Conservation (phyloP, 2,329 filamentous ascomycete genomes). For the Helicocarpus griseus region DNA sequence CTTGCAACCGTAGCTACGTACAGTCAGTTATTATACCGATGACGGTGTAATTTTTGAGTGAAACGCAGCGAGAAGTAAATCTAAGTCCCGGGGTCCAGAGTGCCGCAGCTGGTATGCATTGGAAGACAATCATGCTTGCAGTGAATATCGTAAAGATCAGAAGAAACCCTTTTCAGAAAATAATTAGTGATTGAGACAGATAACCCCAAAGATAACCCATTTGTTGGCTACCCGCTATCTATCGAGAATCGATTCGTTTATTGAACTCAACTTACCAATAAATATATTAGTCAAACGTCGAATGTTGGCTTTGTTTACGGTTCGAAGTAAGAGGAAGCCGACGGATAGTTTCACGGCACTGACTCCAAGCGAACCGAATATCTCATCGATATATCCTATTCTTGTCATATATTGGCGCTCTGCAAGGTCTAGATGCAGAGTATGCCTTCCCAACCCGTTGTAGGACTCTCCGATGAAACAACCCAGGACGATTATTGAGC, state of each 20-base stretch:
- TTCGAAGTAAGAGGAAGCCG: constrained; percentile 36
- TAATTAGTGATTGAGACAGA: neutral
- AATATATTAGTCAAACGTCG: constrained; percentile 33
- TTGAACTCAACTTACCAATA: constrained; percentile 27
- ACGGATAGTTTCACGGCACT: constrained; percentile 41
- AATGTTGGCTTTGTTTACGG: constrained; percentile 32
- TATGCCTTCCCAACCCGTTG: constrained; percentile 41
- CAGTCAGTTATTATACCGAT: constrained; percentile 40
- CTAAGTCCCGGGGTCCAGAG: constrained; percentile 33
- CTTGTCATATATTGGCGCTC: constrained; percentile 31
- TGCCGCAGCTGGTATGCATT: constrained; percentile 37
- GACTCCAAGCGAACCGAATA: constrained; percentile 39
- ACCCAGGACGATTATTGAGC: constrained; percentile 19
- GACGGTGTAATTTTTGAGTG: constrained; percentile 29
- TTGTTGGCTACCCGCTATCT: too few relatives aligned
- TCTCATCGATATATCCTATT: constrained; percentile 37
- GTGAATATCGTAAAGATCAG: constrained; percentile 34
- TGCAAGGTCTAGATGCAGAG: constrained; percentile 23
- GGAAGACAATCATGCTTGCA: constrained; percentile 38
- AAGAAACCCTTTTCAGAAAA: constrained; percentile 26
- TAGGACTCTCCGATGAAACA: constrained; percentile 38
- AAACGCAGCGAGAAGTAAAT: constrained; percentile 36
- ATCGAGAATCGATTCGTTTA: too few relatives aligned
- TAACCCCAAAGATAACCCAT: too few relatives aligned
- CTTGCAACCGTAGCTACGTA: neutral